A percentile compares a stretch with the other conserved stretches of the same genome.
Conservation (phyloP, 75 land plant species). For the Larix kaempferi region DNA sequence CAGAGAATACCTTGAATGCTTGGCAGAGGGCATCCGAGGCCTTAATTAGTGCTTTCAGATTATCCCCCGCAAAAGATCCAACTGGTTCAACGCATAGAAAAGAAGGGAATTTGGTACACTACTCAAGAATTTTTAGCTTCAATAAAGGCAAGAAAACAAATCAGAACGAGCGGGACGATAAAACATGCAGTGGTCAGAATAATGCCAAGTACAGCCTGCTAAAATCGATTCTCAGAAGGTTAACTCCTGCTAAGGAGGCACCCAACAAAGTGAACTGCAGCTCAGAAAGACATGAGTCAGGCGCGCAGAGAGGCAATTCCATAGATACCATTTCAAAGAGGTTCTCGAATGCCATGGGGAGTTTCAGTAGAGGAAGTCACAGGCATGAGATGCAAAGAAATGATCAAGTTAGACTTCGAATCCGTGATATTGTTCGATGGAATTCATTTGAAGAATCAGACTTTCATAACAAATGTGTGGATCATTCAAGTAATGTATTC, state of each 20-base stretch:
- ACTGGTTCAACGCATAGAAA: not conserved
- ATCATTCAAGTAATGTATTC: not conserved
- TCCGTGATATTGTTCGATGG: constrained; percentile 5
- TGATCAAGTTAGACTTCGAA: constrained; percentile 6
- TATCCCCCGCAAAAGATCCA: not conserved
- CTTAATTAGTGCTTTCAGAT: not conserved
- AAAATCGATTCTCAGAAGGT: constrained; percentile 1
- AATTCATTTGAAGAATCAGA: constrained; percentile 3
- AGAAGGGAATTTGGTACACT: not conserved
- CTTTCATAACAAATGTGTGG: not conserved
- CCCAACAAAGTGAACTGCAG: not conserved
- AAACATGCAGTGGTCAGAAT: not conserved
- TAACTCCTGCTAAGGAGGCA: not conserved
- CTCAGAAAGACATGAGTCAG: not conserved
- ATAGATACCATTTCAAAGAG: not conserved
- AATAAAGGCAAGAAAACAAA: not conserved
- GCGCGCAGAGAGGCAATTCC: not conserved
- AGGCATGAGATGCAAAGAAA: not conserved
- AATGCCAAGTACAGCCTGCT: constrained; percentile 1
- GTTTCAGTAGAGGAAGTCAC: not conserved
- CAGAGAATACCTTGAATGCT: not conserved
- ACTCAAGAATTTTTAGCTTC: not conserved
- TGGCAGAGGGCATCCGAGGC: constrained; percentile 3
- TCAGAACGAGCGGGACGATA: not conserved
- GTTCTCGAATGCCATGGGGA: not conserved